Conservation (phyloP, 2,329 filamentous ascomycete genomes). For the Hypoxylon rubiginosum region DNA sequence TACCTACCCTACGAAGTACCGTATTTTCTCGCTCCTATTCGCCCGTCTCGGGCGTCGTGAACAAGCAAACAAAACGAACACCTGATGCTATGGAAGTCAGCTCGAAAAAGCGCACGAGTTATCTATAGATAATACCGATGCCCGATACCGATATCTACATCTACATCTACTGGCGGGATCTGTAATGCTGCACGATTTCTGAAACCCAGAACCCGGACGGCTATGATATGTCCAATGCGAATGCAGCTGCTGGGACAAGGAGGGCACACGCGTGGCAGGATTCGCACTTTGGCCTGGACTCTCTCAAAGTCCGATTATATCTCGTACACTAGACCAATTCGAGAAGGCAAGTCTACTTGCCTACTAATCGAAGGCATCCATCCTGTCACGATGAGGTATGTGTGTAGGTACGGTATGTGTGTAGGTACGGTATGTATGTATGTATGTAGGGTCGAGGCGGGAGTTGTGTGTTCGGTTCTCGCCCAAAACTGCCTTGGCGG, state of each 20-base stretch:
- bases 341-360: neutral
- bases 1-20: neutral
- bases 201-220: neutral
- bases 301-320: neutral
- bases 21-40: neutral
- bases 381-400: neutral
- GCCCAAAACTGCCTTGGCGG: neutral
- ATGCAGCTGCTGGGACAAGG: too few relatives aligned
- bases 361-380: too few relatives aligned
- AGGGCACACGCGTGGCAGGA: neutral
- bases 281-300: neutral
- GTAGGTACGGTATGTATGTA: too few relatives aligned
- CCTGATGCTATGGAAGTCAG: neutral
- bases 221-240: neutral
- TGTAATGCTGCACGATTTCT: neutral
- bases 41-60: neutral
- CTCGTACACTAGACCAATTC: neutral
- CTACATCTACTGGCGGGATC: neutral
- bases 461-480: neutral
- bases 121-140: too few relatives aligned
- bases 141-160: neutral
- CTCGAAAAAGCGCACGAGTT: neutral
- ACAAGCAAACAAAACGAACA: neutral
- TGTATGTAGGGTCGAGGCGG: neutral
- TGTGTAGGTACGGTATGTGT: neutral